Conservation (phyloP, 192 early-diverging fungal genomes). For the Diversispora epigaea region DNA sequence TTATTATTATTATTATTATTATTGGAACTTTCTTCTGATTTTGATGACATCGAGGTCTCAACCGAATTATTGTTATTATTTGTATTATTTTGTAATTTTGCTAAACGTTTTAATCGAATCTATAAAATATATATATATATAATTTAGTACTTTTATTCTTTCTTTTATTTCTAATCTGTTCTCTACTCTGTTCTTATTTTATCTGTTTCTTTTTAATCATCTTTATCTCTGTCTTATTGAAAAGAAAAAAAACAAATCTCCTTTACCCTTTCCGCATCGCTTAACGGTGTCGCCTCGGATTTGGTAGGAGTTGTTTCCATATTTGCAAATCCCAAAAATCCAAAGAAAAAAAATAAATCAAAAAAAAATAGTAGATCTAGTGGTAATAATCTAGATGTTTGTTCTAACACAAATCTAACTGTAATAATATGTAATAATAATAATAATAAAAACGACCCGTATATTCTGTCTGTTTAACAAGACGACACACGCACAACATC, state of each 20-base stretch:
- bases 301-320: not conserved
- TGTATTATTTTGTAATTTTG: conserved; percentile 47
- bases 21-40: not conserved
- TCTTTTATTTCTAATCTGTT: not conserved
- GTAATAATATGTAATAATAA: no score
- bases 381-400: not conserved
- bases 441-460: no score
- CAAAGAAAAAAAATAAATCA: not conserved
- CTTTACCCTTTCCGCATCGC: conserved; percentile 31
- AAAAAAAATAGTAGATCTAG: not conserved
- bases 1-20: no score
- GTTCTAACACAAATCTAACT: no score
- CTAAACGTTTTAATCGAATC: conserved; percentile 65
- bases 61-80: not conserved
- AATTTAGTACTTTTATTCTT: not conserved
- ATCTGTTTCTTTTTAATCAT: no score
- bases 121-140: conserved; percentile 29
- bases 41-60: conserved; percentile 15
- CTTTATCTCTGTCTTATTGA: not conserved
- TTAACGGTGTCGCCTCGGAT: not conserved
- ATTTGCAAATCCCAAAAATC: not conserved
- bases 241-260: not conserved
- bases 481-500: not conserved
- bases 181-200: no score
- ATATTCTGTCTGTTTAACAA: no score